phyloP scores from a whole-genome alignment of 2,329 filamentous ascomycete species.

The Bimuria novae-zelandiae region DNA sequence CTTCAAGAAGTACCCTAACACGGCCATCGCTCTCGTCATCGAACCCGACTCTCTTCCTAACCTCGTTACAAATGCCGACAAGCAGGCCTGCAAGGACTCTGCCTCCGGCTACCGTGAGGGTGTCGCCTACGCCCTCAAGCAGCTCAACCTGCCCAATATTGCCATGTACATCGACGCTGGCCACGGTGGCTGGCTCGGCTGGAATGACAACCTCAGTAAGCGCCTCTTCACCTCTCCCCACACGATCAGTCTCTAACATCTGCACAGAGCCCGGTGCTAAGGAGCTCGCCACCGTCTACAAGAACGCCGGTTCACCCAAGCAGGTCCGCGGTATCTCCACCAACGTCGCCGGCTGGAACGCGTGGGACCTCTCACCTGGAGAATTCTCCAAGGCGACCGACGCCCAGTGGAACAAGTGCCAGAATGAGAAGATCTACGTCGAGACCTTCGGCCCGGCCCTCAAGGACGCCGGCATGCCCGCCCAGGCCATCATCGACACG shows the following conservation, averaged over 20 bases:
- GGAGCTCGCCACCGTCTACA: conserved; percentile 56
- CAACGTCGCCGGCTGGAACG: conserved; percentile 66
- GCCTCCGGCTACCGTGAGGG: conserved; percentile 62
- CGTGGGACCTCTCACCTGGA: conserved; percentile 51
- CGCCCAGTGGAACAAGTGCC: conserved; percentile 48
- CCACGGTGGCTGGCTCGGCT: conserved; percentile 69
- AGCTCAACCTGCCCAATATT: conserved; percentile 66
- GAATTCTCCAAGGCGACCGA: conserved; percentile 43
- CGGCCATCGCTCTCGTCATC: conserved; percentile 48
- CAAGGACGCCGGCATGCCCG: conserved; percentile 53
- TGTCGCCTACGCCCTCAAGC: conserved; percentile 62
- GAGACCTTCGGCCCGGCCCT: conserved; percentile 58
- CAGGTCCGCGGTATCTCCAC: conserved; percentile 59
- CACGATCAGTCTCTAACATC: conserved; percentile 12
- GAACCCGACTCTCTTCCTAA: conserved; percentile 69
- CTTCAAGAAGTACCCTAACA: conserved; percentile 59
- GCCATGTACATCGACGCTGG: conserved; percentile 68
- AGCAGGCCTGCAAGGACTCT: conserved; percentile 61
- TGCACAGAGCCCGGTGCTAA: conserved; percentile 52
- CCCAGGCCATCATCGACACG: conserved; percentile 61
- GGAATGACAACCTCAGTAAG: conserved; percentile 61
- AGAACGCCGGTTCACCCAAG: conserved; percentile 53
- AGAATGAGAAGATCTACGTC: conserved; percentile 60
- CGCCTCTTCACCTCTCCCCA: neutral
- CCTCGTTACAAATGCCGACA: conserved; percentile 64